Conservation (phyloP, 2,329 filamentous ascomycete species). For the Elsinoe batatas region DNA sequence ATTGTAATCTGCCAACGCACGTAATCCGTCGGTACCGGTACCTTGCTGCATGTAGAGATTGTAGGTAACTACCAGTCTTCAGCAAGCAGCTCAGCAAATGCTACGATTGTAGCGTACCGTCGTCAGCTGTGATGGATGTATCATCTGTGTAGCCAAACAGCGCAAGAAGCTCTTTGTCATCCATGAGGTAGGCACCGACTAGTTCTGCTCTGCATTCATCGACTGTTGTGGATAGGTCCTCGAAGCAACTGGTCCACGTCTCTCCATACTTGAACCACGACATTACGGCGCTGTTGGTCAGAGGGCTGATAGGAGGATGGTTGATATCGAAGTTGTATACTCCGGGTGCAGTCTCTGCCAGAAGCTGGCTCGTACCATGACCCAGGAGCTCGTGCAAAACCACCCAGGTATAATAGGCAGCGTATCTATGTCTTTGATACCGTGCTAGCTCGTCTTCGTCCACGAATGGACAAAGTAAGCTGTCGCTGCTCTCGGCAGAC, state of each 20-base stretch:
- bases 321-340: conserved; percentile 79
- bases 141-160: conserved; percentile 57
- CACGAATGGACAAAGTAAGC: conserved; percentile 78
- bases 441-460: conserved; percentile 63
- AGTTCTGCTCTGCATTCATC: conserved; percentile 93
- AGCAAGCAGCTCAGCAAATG: not conserved
- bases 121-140: conserved; percentile 58
- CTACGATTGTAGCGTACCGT: conserved; percentile 44
- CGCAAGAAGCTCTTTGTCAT: conserved; percentile 77
- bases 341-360: conserved; percentile 77
- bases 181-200: conserved; percentile 82
- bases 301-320: conserved; percentile 70
- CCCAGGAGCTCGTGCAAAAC: conserved; percentile 83
- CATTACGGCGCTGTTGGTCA: conserved; percentile 65
- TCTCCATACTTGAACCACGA: conserved; percentile 92
- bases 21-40: not conserved
- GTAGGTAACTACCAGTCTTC: not conserved
- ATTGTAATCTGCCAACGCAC: not conserved
- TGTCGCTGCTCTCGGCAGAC: conserved; percentile 80
- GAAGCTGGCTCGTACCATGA: conserved; percentile 88
- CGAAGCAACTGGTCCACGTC: conserved; percentile 90
- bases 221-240: conserved; percentile 74
- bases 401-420: conserved; percentile 89
- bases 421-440: conserved; percentile 74
- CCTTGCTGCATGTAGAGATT: conserved; percentile 5